Evolutionary conservation across 2,329 filamentous ascomycete species (phyloP).

Genomic region (Chalara sp.): DNA sequence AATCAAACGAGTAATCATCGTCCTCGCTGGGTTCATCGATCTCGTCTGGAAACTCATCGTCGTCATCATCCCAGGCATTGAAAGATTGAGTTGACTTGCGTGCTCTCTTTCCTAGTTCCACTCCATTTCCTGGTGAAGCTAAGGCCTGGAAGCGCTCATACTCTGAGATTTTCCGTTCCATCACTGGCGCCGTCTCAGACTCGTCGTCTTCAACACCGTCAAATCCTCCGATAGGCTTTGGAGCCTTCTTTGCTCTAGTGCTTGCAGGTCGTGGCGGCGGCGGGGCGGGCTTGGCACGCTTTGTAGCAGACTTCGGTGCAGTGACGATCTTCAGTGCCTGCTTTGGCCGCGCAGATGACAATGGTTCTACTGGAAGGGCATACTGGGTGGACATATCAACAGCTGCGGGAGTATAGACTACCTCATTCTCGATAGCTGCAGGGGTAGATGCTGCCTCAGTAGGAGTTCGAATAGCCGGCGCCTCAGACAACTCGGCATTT

Average conservation of each 20-base stretch:
- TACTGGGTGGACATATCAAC: not conserved
- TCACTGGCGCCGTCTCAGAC: constrained; percentile 3
- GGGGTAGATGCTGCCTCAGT: not conserved
- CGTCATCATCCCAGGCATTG: no score
- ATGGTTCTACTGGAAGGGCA: no score
- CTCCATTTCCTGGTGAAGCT: constrained; percentile 15
- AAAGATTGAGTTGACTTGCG: constrained; percentile 7
- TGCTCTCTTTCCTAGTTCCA: constrained; percentile 19
- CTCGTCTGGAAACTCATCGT: no score
- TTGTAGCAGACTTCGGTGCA: constrained; percentile 6
- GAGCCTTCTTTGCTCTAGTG: constrained; percentile 15
- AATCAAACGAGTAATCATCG: no score
- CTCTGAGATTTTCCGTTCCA: constrained; percentile 17
- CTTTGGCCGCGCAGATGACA: no score
- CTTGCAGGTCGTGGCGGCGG: constrained; percentile 13
- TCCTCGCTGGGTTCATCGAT: no score
- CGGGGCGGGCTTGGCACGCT: constrained; percentile 2
- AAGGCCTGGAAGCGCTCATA: constrained; percentile 24
- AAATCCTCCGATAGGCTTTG: constrained; percentile 8
- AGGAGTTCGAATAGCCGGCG: not conserved
- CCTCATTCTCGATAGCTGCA: not conserved
- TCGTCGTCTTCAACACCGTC: constrained; percentile 14
- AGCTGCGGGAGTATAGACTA: not conserved
- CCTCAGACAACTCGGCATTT: constrained; percentile 12
- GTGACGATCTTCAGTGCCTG: not conserved